Conservation (phyloP, 306 rosid genomes). For the Quercus robur region DNA sequence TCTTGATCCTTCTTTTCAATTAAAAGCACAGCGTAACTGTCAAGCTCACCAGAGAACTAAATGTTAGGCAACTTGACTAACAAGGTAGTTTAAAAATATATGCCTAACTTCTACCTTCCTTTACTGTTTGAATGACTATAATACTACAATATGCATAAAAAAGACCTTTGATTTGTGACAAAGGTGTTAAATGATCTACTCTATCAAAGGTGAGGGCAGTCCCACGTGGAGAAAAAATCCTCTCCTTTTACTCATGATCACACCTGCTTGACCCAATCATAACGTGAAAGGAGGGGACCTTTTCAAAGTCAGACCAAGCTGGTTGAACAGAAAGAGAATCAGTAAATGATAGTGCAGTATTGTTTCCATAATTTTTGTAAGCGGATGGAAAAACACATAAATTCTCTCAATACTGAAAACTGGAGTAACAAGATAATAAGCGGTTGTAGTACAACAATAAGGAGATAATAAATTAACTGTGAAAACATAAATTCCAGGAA, state of each 20-base stretch:
- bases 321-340: no score
- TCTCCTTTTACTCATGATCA: not conserved
- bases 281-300: no score
- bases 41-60: slow-evolving; percentile 26
- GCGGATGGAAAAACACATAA: no score
- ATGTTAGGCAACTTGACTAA: slow-evolving; percentile 18
- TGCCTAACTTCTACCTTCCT: not conserved
- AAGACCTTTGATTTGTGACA: not conserved
- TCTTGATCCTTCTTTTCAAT: slow-evolving; percentile 78
- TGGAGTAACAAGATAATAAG: no score
- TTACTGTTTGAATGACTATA: not conserved
- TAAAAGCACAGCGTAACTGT: slow-evolving; percentile 76
- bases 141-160: not conserved
- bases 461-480: no score
- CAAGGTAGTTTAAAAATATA: not conserved
- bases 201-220: not conserved
- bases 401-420: no score
- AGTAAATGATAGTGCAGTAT: no score
- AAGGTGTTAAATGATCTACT: not conserved
- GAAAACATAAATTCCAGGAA: no score
- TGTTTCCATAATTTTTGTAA: no score
- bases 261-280: no score
- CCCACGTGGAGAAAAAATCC: not conserved
- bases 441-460: no score
- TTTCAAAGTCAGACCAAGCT: no score